Conservation (phyloP, 495 filamentous ascomycete species). For the Podospora tetraspora region DNA sequence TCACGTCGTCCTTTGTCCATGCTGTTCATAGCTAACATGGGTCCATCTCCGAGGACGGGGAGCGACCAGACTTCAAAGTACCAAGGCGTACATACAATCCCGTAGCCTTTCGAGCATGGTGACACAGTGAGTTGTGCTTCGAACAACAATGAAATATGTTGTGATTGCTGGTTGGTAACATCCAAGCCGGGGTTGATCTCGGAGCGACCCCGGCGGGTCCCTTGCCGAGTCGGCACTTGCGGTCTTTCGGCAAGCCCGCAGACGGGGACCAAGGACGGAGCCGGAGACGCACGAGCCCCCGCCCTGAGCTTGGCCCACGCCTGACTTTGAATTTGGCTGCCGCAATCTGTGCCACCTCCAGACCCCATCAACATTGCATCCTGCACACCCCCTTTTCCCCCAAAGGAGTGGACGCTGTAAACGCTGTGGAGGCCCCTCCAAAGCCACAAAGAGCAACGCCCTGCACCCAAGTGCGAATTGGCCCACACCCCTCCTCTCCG, state of each 20-base stretch:
- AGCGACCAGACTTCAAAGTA: not conserved
- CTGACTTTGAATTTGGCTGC: conserved; percentile 15
- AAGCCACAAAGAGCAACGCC: not conserved
- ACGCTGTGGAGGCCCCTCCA: not conserved
- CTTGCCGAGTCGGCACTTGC: not conserved
- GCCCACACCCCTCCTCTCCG: not conserved
- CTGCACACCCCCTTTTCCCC: not conserved
- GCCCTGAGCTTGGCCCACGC: conserved; percentile 6
- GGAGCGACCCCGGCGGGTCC: not conserved
- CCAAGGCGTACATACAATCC: not conserved
- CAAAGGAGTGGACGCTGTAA: not conserved
- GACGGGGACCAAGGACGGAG: not conserved
- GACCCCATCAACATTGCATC: conserved; percentile 1
- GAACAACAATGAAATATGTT: not conserved
- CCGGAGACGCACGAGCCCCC: not conserved
- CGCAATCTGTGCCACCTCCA: conserved; percentile 6
- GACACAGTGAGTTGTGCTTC: not conserved
- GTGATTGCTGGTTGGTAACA: not conserved
- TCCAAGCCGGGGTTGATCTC: not conserved
- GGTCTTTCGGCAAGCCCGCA: not conserved
- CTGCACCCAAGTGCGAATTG: not conserved
- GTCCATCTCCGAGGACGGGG: not conserved
- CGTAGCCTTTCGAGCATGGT: not conserved
- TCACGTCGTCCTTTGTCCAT: not conserved
- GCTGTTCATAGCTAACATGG: not conserved